Percentiles rank a stretch among this genome's conserved stretches.
These are phyloP conservation scores for Dactylella cylindrospora DNA, from an alignment of 2,329 filamentous ascomycete species.

Conservation along the genomic window DNA sequence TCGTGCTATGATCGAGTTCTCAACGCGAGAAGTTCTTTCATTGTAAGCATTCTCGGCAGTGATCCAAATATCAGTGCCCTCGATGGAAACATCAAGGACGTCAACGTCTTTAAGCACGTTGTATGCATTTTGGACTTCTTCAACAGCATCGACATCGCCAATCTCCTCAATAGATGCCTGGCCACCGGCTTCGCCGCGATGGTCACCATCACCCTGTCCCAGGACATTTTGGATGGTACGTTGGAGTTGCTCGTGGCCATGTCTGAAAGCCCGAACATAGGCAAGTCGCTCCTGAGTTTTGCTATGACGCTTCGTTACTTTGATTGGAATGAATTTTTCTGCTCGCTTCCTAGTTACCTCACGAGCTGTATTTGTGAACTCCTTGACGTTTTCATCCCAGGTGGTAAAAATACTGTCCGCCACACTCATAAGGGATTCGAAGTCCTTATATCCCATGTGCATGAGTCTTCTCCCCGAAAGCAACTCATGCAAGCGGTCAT, in stretches of 20 bases:
- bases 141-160: slow-evolving; percentile 93
- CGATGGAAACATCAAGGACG: slow-evolving; percentile 83
- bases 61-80: slow-evolving; percentile 89
- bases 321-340: slow-evolving; percentile 98
- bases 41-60: slow-evolving; percentile 96
- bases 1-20: slow-evolving; percentile 97
- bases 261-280: slow-evolving; percentile 91
- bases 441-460: slow-evolving; percentile 88
- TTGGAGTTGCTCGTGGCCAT: slow-evolving; percentile 96
- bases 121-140: slow-evolving; percentile 94
- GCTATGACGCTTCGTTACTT: slow-evolving; percentile 82
- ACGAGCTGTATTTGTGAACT: slow-evolving; percentile 95
- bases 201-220: slow-evolving; percentile 62
- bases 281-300: slow-evolving; percentile 87
- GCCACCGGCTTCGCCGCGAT: slow-evolving; percentile 59
- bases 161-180: slow-evolving; percentile 81
- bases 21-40: slow-evolving; percentile 91
- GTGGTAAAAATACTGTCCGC: slow-evolving; percentile 83
- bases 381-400: slow-evolving; percentile 96
- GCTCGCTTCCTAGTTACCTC: slow-evolving; percentile 91
- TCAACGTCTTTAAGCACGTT: slow-evolving; percentile 92
- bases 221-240: slow-evolving; percentile 96
- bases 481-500: slow-evolving; percentile 79
- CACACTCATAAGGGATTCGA: slow-evolving; percentile 78
- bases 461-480: slow-evolving; percentile 85